Conservation (phyloP, 2,329 filamentous ascomycete species). For the Aotearoamyces nothofagi region DNA sequence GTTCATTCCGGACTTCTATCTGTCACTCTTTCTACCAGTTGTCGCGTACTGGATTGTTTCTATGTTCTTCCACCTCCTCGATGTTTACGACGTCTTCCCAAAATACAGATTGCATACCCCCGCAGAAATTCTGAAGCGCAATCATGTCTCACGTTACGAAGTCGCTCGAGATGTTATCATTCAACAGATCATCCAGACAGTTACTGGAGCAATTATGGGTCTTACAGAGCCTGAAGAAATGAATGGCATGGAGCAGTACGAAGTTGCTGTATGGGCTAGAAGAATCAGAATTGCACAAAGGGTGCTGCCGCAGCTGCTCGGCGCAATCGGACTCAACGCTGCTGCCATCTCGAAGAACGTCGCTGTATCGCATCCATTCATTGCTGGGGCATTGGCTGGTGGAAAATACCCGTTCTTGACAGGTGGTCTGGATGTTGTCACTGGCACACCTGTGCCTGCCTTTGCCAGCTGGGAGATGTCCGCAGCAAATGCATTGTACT, state of each 20-base stretch:
- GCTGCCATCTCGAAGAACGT: constrained; percentile 61
- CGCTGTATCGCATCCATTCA: constrained; percentile 51
- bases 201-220: constrained; percentile 51
- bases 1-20: constrained; percentile 66
- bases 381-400: constrained; percentile 64
- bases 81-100: constrained; percentile 72
- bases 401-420: constrained; percentile 65
- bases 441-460: constrained; percentile 40
- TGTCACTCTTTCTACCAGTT: constrained; percentile 63
- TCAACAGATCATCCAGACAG: constrained; percentile 80
- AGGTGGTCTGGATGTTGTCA: constrained; percentile 37
- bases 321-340: constrained; percentile 62
- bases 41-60: constrained; percentile 82
- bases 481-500: constrained; percentile 66
- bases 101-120: constrained; percentile 92
- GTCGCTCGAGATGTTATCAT: constrained; percentile 82
- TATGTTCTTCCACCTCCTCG: constrained; percentile 77
- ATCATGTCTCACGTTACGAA: constrained; percentile 69
- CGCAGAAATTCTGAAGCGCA: constrained; percentile 74
- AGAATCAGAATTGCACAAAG: constrained; percentile 67
- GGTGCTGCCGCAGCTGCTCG: constrained; percentile 57
- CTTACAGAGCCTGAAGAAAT: constrained; percentile 60
- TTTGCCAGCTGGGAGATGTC: constrained; percentile 76
- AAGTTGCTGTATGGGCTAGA: constrained; percentile 80
- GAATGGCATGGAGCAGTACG: constrained; percentile 66